phyloP scores from a whole-genome alignment of 768 basidiomycete genomes.

The Lactarius pseudohatsudake region DNA sequence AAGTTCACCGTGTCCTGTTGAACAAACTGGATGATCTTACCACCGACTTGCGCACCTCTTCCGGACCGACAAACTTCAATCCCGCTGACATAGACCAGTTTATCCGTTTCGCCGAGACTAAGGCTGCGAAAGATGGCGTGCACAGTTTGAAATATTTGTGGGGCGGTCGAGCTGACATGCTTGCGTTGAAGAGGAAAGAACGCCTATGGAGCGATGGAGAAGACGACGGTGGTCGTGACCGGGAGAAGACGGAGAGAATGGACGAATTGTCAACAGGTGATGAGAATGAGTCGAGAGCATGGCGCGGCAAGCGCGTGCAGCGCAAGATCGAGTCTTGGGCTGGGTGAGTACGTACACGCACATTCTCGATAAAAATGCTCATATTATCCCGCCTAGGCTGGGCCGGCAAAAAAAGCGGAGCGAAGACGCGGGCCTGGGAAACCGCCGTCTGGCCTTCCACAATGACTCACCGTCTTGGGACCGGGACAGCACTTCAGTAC shows the following conservation, averaged over 20 bases:
- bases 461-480: conserved; percentile 28
- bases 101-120: conserved; percentile 44
- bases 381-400: conserved; percentile 25
- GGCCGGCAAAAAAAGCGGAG: conserved; percentile 39
- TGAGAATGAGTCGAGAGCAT: conserved; percentile 35
- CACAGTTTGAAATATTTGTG: conserved; percentile 37
- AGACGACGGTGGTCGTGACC: conserved; percentile 39
- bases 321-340: conserved; percentile 52
- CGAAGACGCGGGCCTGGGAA: conserved; percentile 33
- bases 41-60: conserved; percentile 38
- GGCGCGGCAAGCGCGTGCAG: conserved; percentile 41
- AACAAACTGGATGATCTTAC: conserved; percentile 58
- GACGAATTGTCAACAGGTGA: conserved; percentile 32
- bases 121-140: conserved; percentile 37
- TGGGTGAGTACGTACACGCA: conserved; percentile 37
- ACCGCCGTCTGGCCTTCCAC: conserved; percentile 24
- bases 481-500: conserved; percentile 34
- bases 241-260: conserved; percentile 36
- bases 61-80: conserved; percentile 25
- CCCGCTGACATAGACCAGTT: conserved; percentile 53
- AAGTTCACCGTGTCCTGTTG: conserved; percentile 61
- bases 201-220: conserved; percentile 39
- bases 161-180: conserved; percentile 38
- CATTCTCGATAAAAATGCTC: not conserved
- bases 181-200: conserved; percentile 39